These are phyloP conservation scores for Ceratobasidium sp. DNA, from an alignment of 1,284 basidiomycete genomes.

Conservation along the genomic window DNA sequence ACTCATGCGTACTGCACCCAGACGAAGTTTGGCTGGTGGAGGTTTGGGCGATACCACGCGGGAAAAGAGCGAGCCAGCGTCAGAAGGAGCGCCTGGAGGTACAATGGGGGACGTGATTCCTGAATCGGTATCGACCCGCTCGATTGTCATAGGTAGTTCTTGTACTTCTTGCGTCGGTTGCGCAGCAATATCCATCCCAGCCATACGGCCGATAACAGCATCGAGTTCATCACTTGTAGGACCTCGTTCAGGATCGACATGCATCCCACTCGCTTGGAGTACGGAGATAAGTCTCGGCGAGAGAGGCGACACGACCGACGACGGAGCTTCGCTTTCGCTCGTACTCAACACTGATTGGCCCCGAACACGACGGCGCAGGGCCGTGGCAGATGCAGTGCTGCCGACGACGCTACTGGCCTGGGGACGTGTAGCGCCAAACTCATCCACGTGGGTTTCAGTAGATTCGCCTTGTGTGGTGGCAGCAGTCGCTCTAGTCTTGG, in stretches of 20 bases:
- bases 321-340: constrained; percentile 23
- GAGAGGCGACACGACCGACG: constrained; percentile 37
- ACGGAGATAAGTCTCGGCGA: constrained; percentile 16
- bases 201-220: constrained; percentile 2
- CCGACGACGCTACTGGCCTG: constrained; percentile 7
- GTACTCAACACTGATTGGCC: constrained; percentile 1
- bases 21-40: background rate
- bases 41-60: constrained; percentile 37
- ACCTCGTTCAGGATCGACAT: background rate
- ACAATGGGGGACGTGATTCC: constrained; percentile 23
- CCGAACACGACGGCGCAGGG: constrained; percentile 7
- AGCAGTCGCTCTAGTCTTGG: constrained; percentile 1
- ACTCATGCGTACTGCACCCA: constrained; percentile 1
- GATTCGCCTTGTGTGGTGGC: background rate
- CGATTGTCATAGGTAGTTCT: background rate
- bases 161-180: background rate
- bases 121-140: constrained; percentile 5
- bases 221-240: background rate
- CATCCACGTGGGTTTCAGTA: constrained; percentile 2
- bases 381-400: constrained; percentile 1
- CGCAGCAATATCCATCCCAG: constrained; percentile 18
- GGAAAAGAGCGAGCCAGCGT: constrained; percentile 34
- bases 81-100: constrained; percentile 29
- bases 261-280: constrained; percentile 6
- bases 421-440: background rate